Evolutionary conservation across 441 rosid genomes (phyloP).

Genomic region (Daphne laureola): DNA sequence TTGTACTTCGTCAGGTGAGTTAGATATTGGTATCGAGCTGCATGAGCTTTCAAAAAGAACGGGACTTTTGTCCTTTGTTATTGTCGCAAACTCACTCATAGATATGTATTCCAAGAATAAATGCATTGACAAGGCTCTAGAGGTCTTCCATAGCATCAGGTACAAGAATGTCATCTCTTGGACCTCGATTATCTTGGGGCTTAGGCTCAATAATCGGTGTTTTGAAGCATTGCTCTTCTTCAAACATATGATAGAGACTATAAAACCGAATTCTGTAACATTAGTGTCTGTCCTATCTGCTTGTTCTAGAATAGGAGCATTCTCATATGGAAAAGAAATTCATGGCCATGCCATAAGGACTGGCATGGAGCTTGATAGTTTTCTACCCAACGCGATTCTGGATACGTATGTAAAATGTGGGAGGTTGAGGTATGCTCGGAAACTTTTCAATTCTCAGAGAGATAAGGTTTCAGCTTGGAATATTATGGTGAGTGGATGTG

Average conservation of each 20-base stretch:
- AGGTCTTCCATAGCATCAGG: conserved; percentile 55
- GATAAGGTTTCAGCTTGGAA: conserved; percentile 84
- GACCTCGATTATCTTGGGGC: conserved; percentile 80
- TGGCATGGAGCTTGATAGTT: conserved; percentile 53
- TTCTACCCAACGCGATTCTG: conserved; percentile 69
- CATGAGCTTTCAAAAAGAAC: conserved; percentile 60
- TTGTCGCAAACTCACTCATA: conserved; percentile 68
- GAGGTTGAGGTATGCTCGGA: conserved; percentile 60
- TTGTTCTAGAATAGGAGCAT: conserved; percentile 79
- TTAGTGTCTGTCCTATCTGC: conserved; percentile 68
- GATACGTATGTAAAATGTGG: conserved; percentile 91
- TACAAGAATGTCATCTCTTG: conserved; percentile 83
- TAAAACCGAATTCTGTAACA: conserved; percentile 69
- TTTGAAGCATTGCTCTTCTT: conserved; percentile 77
- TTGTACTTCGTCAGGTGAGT: conserved; percentile 57
- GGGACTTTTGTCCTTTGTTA: conserved; percentile 50
- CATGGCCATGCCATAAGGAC: conserved; percentile 72
- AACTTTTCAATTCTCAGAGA: conserved; percentile 52
- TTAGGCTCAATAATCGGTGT: conserved; percentile 65
- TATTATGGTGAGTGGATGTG: conserved; percentile 70
- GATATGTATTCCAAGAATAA: conserved; percentile 94
- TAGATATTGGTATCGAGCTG: conserved; percentile 63
- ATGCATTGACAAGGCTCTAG: conserved; percentile 71
- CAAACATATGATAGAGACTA: conserved; percentile 48
- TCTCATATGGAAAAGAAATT: conserved; percentile 87